phyloP scores from a whole-genome alignment of 352 stramenopile genomes.

The Globisporangium splendens region DNA sequence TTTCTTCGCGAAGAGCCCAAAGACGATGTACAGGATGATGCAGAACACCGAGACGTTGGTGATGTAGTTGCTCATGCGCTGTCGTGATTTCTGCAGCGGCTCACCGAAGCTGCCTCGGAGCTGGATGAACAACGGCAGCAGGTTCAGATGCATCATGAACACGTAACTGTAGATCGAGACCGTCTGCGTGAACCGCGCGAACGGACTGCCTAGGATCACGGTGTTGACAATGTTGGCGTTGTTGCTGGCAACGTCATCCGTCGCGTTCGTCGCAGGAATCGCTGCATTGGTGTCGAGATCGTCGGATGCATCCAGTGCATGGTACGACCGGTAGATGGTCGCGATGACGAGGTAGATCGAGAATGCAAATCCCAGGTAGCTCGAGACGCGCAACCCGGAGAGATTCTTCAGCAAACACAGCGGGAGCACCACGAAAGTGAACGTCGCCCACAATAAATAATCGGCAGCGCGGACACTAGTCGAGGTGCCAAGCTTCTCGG shows the following conservation, averaged over 20 bases:
- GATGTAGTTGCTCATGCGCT: constrained; percentile 59
- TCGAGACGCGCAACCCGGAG: constrained; percentile 61
- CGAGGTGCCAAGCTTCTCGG: constrained; percentile 12
- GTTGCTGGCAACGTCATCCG: constrained; percentile 11
- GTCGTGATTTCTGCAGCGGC: constrained; percentile 34
- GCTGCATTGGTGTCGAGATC: constrained; percentile 9
- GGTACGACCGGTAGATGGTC: constrained; percentile 52
- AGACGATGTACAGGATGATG: constrained; percentile 55
- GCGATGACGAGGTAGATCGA: constrained; percentile 59
- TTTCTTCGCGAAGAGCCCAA: constrained; percentile 45
- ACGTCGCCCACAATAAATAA: constrained; percentile 52
- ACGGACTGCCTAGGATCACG: constrained; percentile 22
- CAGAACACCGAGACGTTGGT: constrained; percentile 44
- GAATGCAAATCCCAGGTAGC: constrained; percentile 65
- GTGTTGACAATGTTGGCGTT: constrained; percentile 12
- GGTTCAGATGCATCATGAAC: constrained; percentile 86
- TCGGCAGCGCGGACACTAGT: constrained; percentile 24
- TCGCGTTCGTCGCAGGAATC: not conserved
- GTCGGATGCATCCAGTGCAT: constrained; percentile 12
- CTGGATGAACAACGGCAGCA: constrained; percentile 72
- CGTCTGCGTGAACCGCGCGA: constrained; percentile 46
- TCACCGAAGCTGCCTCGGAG: constrained; percentile 57
- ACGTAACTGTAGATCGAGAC: constrained; percentile 81
- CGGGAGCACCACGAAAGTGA: constrained; percentile 53
- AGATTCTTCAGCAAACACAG: constrained; percentile 72